phyloP scores from a whole-genome alignment of 139 green algal genomes.

The Chlamydomonas asymmetrica region DNA sequence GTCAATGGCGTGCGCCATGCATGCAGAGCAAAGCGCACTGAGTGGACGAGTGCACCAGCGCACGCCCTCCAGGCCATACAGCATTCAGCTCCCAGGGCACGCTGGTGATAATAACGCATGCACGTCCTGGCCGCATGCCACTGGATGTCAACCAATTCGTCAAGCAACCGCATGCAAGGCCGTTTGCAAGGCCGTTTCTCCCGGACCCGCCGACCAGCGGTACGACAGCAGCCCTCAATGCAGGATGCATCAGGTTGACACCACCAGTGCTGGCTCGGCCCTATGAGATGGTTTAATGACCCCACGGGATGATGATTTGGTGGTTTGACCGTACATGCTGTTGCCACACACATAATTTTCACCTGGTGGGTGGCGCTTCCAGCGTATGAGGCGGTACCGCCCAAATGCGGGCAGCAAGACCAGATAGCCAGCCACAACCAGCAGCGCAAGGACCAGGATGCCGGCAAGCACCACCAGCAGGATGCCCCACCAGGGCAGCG shows the following conservation, averaged over 20 bases:
- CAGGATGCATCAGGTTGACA: not conserved
- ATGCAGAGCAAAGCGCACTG: too few species aligned
- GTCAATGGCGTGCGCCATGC: too few species aligned
- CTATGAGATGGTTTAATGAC: too few species aligned
- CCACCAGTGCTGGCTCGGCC: not conserved
- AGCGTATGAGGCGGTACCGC: not conserved
- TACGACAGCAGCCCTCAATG: not conserved
- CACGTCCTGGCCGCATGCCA: too few species aligned
- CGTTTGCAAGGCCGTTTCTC: too few species aligned
- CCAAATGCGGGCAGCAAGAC: slow-evolving; percentile 12
- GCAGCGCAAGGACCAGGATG: not conserved
- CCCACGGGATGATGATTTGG: too few species aligned
- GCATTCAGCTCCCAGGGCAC: too few species aligned
- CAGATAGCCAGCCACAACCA: not conserved
- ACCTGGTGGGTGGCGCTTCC: slow-evolving; percentile 22
- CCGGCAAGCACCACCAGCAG: not conserved
- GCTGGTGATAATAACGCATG: too few species aligned
- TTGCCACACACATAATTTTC: not conserved
- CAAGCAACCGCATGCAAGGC: too few species aligned
- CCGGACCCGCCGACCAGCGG: not conserved
- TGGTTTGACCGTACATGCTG: not conserved
- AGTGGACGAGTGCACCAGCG: too few species aligned
- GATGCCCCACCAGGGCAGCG: slow-evolving; percentile 9
- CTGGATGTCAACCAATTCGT: too few species aligned
- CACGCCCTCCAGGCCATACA: too few species aligned